Evolutionary conservation across 306 rosid species (phyloP).

Genomic region (Cicer pinnatifidum): DNA sequence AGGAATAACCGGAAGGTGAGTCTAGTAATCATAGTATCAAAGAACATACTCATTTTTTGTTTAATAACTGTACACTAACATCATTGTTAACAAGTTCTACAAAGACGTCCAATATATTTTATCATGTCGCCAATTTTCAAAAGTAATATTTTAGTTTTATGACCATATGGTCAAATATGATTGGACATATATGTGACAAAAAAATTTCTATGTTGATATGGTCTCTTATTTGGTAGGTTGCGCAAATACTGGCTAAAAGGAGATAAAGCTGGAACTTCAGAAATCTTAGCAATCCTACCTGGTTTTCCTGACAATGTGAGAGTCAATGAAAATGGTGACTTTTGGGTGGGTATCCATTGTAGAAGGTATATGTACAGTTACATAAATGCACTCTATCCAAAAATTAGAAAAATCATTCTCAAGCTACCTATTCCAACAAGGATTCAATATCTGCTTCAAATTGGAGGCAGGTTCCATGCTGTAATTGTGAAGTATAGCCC

Average conservation of each 20-base stretch:
- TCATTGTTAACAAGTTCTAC: neutral
- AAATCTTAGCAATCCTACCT: constrained; percentile 68
- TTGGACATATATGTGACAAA: neutral
- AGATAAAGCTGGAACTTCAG: constrained; percentile 71
- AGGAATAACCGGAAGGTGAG: constrained; percentile 70
- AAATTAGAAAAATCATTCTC: constrained; percentile 59
- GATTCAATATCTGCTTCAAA: constrained; percentile 59
- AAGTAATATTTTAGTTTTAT: neutral
- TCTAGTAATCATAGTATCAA: neutral
- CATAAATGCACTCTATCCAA: constrained; percentile 56
- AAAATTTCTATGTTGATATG: neutral
- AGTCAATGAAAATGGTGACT: constrained; percentile 70
- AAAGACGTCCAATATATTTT: neutral
- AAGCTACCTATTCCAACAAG: constrained; percentile 68
- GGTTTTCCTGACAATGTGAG: constrained; percentile 82
- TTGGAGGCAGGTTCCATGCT: constrained; percentile 63
- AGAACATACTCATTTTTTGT: neutral
- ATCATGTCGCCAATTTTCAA: neutral
- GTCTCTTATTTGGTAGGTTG: constrained; percentile 50
- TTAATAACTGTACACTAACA: neutral
- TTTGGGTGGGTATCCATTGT: constrained; percentile 75
- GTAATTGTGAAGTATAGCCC: constrained; percentile 68
- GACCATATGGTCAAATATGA: neutral
- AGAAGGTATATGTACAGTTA: constrained; percentile 51
- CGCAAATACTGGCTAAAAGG: constrained; percentile 75